A percentile compares a stretch with the other conserved stretches of the same genome.
Evolutionary conservation across 1,284 basidiomycete genomes (phyloP).

Genomic region (Malassezia globosa): DNA sequence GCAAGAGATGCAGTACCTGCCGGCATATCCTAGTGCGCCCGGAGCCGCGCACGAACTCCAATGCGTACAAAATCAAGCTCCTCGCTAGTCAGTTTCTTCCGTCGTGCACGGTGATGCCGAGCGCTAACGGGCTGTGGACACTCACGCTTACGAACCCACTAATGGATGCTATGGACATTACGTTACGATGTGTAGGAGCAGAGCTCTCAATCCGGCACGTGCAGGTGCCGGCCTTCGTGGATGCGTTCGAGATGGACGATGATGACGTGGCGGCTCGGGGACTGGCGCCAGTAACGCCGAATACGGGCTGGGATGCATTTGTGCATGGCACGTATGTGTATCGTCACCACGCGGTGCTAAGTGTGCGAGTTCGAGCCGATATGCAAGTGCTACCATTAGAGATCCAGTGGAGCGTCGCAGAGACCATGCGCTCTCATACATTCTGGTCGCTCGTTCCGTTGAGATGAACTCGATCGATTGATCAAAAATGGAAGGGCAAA

Average conservation of each 20-base stretch:
- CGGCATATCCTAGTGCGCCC: slow-evolving; percentile 95
- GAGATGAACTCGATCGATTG: too few species aligned
- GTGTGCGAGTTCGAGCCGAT: neutral
- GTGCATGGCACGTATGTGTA: neutral
- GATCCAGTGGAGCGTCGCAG: slow-evolving; percentile 1
- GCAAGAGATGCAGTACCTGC: slow-evolving; percentile 86
- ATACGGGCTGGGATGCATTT: neutral
- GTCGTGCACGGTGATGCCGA: slow-evolving; percentile 22
- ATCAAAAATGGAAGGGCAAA: too few species aligned
- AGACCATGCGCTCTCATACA: slow-evolving; percentile 1
- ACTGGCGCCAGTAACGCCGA: too few species aligned
- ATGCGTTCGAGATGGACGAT: slow-evolving; percentile 5
- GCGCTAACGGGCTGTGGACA: slow-evolving; percentile 16
- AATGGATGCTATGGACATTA: slow-evolving; percentile 31
- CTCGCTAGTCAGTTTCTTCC: slow-evolving; percentile 88
- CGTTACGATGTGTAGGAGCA: slow-evolving; percentile 4
- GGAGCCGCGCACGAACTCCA: slow-evolving; percentile 85
- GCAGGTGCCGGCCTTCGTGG: neutral
- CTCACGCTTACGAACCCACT: slow-evolving; percentile 32
- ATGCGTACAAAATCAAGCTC: slow-evolving; percentile 91
- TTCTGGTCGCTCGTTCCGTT: slow-evolving; percentile 3
- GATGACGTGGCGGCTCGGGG: neutral
- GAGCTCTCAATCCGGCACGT: neutral
- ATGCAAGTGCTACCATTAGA: neutral
- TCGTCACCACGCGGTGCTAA: neutral